A percentile compares a stretch with the other conserved stretches of the same genome.
Conservation (phyloP, 768 basidiomycete genomes). For the Rubroboletus pulcherrimus region DNA sequence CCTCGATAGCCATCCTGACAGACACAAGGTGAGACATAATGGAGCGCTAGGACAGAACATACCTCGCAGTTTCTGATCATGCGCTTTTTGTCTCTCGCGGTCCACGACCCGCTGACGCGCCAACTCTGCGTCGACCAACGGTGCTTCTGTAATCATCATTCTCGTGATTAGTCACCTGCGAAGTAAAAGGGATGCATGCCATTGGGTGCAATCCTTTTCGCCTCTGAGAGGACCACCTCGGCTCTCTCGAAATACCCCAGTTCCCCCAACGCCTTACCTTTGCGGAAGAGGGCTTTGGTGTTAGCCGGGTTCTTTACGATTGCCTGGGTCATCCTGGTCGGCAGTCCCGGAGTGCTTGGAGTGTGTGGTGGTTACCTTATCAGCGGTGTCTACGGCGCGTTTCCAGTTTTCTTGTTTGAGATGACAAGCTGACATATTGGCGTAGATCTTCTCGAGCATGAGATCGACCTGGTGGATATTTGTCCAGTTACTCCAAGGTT, state of each 20-base stretch:
- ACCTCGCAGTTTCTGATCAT: constrained; percentile 78
- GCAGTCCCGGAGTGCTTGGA: background rate
- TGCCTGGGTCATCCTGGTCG: constrained; percentile 42
- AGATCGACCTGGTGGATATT: constrained; percentile 56
- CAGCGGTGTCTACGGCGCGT: constrained; percentile 74
- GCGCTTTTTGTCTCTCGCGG: constrained; percentile 59
- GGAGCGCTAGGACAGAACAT: background rate
- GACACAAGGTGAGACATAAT: constrained; percentile 1
- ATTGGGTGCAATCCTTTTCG: constrained; percentile 58
- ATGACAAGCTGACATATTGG: constrained; percentile 84
- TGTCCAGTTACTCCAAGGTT: background rate
- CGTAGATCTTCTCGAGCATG: constrained; percentile 76
- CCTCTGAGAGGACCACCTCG: constrained; percentile 57
- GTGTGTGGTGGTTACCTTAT: constrained; percentile 48
- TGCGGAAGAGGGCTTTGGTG: constrained; percentile 76
- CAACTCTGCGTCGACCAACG: constrained; percentile 62
- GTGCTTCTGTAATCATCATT: constrained; percentile 42
- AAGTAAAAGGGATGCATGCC: constrained; percentile 36
- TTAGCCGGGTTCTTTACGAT: constrained; percentile 72
- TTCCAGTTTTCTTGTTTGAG: constrained; percentile 78
- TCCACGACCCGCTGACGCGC: constrained; percentile 57
- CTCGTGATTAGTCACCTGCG: background rate
- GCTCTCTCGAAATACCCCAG: constrained; percentile 75
- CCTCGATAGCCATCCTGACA: constrained; percentile 32
- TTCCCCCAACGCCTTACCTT: constrained; percentile 76